These are phyloP conservation scores for Lactarius vividus DNA, from an alignment of 768 basidiomycete genomes.

Conservation along the genomic window DNA sequence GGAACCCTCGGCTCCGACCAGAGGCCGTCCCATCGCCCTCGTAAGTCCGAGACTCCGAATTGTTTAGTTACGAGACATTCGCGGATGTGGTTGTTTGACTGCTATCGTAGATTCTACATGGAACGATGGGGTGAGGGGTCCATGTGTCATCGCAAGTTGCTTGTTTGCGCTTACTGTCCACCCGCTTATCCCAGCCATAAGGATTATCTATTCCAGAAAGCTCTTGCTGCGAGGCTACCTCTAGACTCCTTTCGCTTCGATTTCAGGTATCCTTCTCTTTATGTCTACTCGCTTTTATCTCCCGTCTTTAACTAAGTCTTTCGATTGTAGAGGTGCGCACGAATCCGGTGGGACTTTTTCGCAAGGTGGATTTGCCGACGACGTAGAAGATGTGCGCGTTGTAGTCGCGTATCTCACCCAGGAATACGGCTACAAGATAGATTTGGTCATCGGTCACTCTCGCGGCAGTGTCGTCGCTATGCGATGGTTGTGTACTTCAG, in stretches of 20 bases:
- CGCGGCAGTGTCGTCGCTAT: conserved; percentile 68
- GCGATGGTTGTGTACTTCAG: conserved; percentile 64
- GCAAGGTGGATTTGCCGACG: conserved; percentile 56
- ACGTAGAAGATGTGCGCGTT: conserved; percentile 61
- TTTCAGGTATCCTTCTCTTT: conserved; percentile 57
- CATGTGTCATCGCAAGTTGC: neutral
- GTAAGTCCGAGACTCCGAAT: conserved; percentile 14
- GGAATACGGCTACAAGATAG: conserved; percentile 63
- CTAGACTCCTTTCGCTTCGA: conserved; percentile 85
- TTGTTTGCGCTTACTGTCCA: neutral
- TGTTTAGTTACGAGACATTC: neutral
- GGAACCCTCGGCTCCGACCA: conserved; percentile 7
- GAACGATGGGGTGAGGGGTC: conserved; percentile 66
- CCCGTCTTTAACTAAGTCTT: neutral
- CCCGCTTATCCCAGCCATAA: conserved; percentile 59
- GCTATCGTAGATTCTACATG: conserved; percentile 65
- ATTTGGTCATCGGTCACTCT: conserved; percentile 75
- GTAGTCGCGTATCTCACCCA: conserved; percentile 61
- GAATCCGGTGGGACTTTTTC: conserved; percentile 70
- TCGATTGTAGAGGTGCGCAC: conserved; percentile 61
- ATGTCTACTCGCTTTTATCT: neutral
- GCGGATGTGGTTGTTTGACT: conserved; percentile 6
- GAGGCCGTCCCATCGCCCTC: conserved; percentile 16
- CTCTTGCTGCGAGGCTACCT: conserved; percentile 60
- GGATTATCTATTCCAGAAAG: conserved; percentile 79